Evolutionary conservation across 805 yeast genomes (phyloP).

Genomic region (Candida pseudoglaebosa): DNA sequence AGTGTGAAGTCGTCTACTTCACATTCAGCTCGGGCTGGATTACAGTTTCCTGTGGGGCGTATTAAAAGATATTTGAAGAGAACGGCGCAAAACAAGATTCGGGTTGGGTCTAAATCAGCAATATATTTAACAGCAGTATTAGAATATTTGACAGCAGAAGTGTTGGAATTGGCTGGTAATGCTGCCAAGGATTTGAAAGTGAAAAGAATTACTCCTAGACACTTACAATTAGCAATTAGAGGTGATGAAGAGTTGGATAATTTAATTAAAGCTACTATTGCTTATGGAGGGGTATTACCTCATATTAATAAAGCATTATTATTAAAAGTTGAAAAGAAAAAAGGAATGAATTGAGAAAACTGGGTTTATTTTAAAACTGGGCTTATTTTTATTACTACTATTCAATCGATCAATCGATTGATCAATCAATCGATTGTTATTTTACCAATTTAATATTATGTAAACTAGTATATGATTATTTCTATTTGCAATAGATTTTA

Average conservation of each 20-base stretch:
- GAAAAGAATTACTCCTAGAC: conserved; percentile 97
- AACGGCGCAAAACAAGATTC: conserved; percentile 75
- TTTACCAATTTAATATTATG: neutral
- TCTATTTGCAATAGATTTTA: too few species aligned
- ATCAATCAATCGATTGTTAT: too few species aligned
- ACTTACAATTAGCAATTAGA: conserved; percentile 92
- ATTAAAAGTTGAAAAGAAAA: conserved; percentile 68
- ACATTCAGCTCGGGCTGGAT: conserved; percentile 91
- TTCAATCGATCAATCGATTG: too few species aligned
- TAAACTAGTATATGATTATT: too few species aligned
- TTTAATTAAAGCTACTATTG: conserved; percentile 90
- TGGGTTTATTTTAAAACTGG: too few species aligned
- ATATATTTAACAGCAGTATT: conserved; percentile 93
- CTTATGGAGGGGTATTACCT: conserved; percentile 97
- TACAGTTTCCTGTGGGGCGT: conserved; percentile 98
- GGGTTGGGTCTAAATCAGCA: conserved; percentile 87
- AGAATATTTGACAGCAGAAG: conserved; percentile 95
- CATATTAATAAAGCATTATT: conserved; percentile 81
- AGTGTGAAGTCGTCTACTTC: conserved; percentile 71
- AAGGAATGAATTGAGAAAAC: conserved; percentile 12
- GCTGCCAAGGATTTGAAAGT: conserved; percentile 95
- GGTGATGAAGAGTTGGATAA: conserved; percentile 97
- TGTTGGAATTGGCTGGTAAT: conserved; percentile 95
- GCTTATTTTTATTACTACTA: too few species aligned
- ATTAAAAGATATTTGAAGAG: conserved; percentile 92